Conservation (phyloP, 306 rosid genomes). For the Biancaea sappan region DNA sequence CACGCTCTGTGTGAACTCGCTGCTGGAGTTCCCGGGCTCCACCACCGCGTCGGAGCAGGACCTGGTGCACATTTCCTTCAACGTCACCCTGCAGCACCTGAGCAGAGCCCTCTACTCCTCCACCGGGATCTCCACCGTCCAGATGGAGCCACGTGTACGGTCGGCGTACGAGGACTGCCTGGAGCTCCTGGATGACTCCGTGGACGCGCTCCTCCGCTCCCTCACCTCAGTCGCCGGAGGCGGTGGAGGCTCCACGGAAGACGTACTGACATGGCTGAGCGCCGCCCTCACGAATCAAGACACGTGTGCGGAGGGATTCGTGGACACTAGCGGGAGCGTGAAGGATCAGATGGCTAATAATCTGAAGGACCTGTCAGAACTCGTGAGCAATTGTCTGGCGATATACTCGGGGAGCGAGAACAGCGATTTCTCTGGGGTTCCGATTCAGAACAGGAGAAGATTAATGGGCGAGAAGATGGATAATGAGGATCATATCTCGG, state of each 20-base stretch:
- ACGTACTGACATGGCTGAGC: conserved; percentile 89
- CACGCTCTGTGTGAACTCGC: conserved; percentile 62
- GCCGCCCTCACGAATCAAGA: conserved; percentile 85
- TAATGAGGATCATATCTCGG: conserved; percentile 33
- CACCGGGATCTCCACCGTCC: conserved; percentile 45
- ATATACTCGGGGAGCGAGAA: conserved; percentile 50
- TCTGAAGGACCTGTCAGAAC: conserved; percentile 64
- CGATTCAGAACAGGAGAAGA: conserved; percentile 64
- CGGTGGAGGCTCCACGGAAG: conserved; percentile 32
- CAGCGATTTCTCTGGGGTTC: conserved; percentile 79
- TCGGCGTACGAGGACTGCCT: conserved; percentile 79
- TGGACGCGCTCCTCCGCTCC: conserved; percentile 64
- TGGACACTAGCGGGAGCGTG: conserved; percentile 45
- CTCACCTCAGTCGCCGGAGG: conserved; percentile 39
- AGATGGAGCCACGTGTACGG: conserved; percentile 51
- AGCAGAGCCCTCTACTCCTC: conserved; percentile 63
- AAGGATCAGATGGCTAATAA: conserved; percentile 51
- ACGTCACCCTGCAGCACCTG: conserved; percentile 74
- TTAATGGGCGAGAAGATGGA: conserved; percentile 47
- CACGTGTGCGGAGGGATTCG: conserved; percentile 77
- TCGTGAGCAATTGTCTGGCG: conserved; percentile 81
- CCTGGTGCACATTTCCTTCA: conserved; percentile 85
- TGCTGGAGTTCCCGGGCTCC: conserved; percentile 76
- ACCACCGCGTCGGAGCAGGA: conserved; percentile 63
- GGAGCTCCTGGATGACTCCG: conserved; percentile 82